Evolutionary conservation across 1,284 basidiomycete species (phyloP).

Genomic region (Hypsizygus ulmarius): DNA sequence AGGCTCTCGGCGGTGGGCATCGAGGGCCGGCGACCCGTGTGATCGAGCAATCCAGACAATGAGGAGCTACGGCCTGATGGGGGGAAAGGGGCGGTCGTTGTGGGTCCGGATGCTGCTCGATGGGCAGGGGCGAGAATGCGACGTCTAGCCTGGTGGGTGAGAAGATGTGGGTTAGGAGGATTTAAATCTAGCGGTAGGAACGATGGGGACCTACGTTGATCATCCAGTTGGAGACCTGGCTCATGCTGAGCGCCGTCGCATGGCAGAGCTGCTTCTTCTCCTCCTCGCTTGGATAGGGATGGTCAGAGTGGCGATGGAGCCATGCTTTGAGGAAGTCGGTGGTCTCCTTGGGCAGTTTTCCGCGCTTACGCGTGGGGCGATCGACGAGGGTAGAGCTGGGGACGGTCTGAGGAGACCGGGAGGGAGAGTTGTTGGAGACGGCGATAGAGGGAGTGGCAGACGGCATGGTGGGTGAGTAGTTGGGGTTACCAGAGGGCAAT

Average conservation of each 20-base stretch:
- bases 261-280: conserved; percentile 88
- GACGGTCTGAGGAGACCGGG: conserved; percentile 52
- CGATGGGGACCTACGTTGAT: conserved; percentile 65
- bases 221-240: conserved; percentile 90
- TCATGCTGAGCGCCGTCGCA: conserved; percentile 83
- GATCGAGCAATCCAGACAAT: conserved; percentile 42
- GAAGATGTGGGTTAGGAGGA: conserved; percentile 15
- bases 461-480: conserved; percentile 42
- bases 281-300: conserved; percentile 88
- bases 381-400: conserved; percentile 62
- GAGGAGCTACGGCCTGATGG: conserved; percentile 46
- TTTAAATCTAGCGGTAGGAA: conserved; percentile 16
- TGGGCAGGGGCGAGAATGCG: conserved; percentile 80
- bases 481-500: conserved; percentile 36
- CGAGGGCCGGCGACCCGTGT: conserved; percentile 38
- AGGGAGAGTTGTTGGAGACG: conserved; percentile 42
- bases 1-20: conserved; percentile 56
- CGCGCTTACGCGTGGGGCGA: conserved; percentile 73
- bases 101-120: conserved; percentile 66
- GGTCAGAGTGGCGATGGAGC: conserved; percentile 84
- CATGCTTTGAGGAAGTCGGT: conserved; percentile 90
- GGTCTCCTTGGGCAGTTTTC: conserved; percentile 87
- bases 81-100: conserved; percentile 69
- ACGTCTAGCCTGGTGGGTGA: conserved; percentile 71
- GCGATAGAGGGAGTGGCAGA: conserved; percentile 40